Percentiles rank a stretch among this genome's conserved stretches.
Conservation (phyloP, 2,329 filamentous ascomycete species). For the Lanzia echinophila region DNA sequence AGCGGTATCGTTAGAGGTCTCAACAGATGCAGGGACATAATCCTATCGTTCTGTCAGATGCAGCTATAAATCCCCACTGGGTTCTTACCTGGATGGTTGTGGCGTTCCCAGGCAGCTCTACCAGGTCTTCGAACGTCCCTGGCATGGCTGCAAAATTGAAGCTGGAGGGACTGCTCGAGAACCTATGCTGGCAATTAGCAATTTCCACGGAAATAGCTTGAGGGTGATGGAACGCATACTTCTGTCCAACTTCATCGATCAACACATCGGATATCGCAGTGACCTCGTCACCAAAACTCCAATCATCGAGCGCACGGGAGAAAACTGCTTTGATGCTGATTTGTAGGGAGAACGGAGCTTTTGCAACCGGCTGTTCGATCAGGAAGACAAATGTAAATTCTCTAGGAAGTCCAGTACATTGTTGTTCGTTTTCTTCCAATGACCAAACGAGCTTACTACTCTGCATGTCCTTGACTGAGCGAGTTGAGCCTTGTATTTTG, state of each 20-base stretch:
- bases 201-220: not conserved
- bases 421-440: conserved; percentile 8
- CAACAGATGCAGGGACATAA: not conserved
- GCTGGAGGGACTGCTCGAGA: conserved; percentile 1
- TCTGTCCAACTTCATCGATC: conserved; percentile 4
- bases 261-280: not conserved
- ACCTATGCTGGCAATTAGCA: not conserved
- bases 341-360: conserved; percentile 5
- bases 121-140: conserved; percentile 1
- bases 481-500: conserved; percentile 8
- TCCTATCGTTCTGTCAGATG: not conserved
- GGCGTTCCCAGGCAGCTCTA: conserved; percentile 1
- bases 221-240: not conserved
- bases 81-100: not conserved
- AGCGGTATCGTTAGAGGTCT: not conserved
- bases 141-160: conserved; percentile 5
- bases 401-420: conserved; percentile 4
- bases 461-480: conserved; percentile 1
- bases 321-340: conserved; percentile 2
- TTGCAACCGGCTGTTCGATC: conserved; percentile 4
- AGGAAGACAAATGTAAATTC: conserved; percentile 9
- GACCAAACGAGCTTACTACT: conserved; percentile 7
- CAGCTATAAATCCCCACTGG: no score
- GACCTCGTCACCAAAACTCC: not conserved
- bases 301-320: not conserved